Evolutionary conservation across 2,329 filamentous ascomycete species (phyloP).

Genomic region (Leptographium wingfieldii): DNA sequence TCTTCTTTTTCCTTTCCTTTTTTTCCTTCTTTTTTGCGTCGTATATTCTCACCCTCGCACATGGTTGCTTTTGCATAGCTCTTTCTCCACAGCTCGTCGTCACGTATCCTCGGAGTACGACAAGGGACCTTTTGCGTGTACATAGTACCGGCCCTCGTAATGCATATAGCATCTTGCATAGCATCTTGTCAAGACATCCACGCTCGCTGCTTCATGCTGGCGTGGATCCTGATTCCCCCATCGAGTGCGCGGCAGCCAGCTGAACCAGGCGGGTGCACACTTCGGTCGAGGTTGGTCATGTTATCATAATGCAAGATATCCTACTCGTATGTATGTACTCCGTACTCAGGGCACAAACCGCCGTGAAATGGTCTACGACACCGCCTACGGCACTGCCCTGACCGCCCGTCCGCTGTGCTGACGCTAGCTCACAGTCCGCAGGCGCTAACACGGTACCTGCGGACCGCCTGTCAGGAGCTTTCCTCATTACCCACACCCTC

Average conservation of each 20-base stretch:
- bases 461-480: constrained; percentile 2
- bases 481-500: neutral
- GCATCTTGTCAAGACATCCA: neutral
- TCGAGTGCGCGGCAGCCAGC: too few relatives aligned
- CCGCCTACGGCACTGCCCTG: neutral
- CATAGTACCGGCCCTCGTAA: neutral
- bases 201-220: neutral
- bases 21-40: neutral
- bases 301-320: too few relatives aligned
- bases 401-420: constrained; percentile 1
- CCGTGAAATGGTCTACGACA: neutral
- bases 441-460: constrained; percentile 7
- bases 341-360: neutral
- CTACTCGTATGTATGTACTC: neutral
- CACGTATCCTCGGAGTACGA: neutral
- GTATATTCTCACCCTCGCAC: neutral
- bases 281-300: too few relatives aligned
- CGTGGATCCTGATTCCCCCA: neutral
- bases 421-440: neutral
- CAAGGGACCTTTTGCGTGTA: too few relatives aligned
- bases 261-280: too few relatives aligned
- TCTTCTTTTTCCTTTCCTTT: neutral
- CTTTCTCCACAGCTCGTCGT: neutral
- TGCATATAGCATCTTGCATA: neutral
- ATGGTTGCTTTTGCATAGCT: too few relatives aligned